Percentiles rank a stretch among this genome's conserved stretches.
phyloP scores from a whole-genome alignment of 805 yeast species.

The Monosporozyma aquatica region DNA sequence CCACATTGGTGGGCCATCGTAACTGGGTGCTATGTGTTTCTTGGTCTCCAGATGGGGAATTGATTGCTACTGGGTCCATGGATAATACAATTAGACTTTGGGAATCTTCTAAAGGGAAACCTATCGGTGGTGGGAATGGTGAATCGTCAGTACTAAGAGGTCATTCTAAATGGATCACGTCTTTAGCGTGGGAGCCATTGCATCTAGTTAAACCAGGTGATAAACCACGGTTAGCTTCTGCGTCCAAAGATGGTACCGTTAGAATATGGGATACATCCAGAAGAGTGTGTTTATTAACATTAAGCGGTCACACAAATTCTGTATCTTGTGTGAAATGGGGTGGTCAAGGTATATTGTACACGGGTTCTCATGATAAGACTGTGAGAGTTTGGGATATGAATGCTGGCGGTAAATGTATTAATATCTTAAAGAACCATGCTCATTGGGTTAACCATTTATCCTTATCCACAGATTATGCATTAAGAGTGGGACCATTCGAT shows the following conservation, averaged over 20 bases:
- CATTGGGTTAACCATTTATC: conserved; percentile 98
- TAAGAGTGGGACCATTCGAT: conserved; percentile 84
- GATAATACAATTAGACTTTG: conserved; percentile 82
- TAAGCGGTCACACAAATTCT: conserved; percentile 81
- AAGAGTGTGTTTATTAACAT: conserved; percentile 54
- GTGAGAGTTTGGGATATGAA: conserved; percentile 83
- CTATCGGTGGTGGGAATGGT: conserved; percentile 50
- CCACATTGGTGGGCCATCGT: conserved; percentile 71
- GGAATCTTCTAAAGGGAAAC: conserved; percentile 69
- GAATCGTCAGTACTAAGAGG: conserved; percentile 41
- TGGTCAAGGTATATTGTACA: conserved; percentile 73
- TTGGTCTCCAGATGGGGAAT: conserved; percentile 87
- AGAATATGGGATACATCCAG: conserved; percentile 80
- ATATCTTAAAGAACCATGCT: conserved; percentile 79
- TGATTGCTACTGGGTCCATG: conserved; percentile 94
- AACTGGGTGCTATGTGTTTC: conserved; percentile 91
- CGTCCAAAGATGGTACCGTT: conserved; percentile 85
- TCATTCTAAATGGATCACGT: conserved; percentile 82
- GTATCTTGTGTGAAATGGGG: conserved; percentile 98
- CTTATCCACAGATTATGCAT: conserved; percentile 78
- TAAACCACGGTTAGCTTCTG: conserved; percentile 66
- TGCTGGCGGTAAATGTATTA: conserved; percentile 63
- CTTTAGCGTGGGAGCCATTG: conserved; percentile 88
- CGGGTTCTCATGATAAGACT: conserved; percentile 91
- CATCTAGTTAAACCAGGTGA: conserved; percentile 65